Evolutionary conservation across 306 rosid species (phyloP).

Genomic region (Prunus kanzakura): DNA sequence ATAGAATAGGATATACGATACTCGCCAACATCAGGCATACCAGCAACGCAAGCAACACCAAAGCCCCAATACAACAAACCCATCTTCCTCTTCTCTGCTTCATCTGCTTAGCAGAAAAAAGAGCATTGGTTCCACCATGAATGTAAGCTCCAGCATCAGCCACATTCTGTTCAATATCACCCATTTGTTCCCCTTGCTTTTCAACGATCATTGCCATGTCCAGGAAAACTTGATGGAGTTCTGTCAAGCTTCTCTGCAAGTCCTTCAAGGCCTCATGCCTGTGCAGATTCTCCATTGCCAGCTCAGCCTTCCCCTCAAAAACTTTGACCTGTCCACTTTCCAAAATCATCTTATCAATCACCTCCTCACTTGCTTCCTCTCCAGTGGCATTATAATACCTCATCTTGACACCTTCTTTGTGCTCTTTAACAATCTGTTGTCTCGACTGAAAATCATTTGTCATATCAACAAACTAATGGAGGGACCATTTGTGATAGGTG

Average conservation of each 20-base stretch:
- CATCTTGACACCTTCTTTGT: conserved; percentile 21
- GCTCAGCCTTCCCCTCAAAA: conserved; percentile 11
- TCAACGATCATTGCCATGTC: conserved; percentile 25
- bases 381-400: conserved; percentile 24
- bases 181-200: conserved; percentile 16
- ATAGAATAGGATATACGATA: too few relatives aligned
- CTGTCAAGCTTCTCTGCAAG: conserved; percentile 16
- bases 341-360: conserved; percentile 11
- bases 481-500: too few relatives aligned
- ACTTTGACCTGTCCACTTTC: conserved; percentile 14
- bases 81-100: too few relatives aligned
- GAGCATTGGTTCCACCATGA: conserved; percentile 11
- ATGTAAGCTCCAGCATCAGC: background rate
- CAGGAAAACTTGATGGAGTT: conserved; percentile 23
- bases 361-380: conserved; percentile 20
- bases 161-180: background rate
- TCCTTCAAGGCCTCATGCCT: conserved; percentile 7
- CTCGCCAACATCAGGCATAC: too few relatives aligned
- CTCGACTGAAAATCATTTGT: conserved; percentile 23
- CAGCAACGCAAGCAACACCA: background rate
- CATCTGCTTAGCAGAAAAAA: conserved; percentile 1
- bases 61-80: background rate
- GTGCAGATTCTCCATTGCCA: background rate
- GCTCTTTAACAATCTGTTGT: conserved; percentile 16
- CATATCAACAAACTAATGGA: background rate